These are phyloP conservation scores for Fusarium brevicatenulatum DNA, from an alignment of 2,329 filamentous ascomycete species.

Conservation along the genomic window DNA sequence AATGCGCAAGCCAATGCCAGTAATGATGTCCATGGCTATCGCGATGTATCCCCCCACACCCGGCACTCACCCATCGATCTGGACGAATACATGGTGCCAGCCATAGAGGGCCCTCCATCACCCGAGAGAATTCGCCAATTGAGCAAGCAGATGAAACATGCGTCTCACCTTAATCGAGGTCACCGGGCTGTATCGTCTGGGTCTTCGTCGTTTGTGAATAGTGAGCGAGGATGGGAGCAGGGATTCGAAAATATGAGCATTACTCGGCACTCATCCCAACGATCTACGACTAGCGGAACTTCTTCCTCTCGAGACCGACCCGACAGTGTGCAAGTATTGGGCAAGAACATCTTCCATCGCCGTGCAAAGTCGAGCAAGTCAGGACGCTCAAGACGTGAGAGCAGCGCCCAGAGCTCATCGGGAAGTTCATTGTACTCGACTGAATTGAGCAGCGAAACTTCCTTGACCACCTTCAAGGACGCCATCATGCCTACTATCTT, in stretches of 20 bases:
- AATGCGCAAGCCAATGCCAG: constrained; percentile 21
- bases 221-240: constrained; percentile 62
- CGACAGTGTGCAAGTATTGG: constrained; percentile 69
- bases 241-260: constrained; percentile 59
- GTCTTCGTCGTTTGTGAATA: constrained; percentile 60
- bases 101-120: constrained; percentile 70
- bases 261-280: constrained; percentile 66
- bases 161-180: constrained; percentile 54
- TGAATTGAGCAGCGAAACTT: constrained; percentile 53
- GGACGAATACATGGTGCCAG: constrained; percentile 63
- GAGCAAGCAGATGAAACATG: constrained; percentile 67
- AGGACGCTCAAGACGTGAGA: constrained; percentile 56
- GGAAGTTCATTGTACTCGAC: constrained; percentile 60
- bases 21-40: constrained; percentile 18
- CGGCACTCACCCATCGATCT: constrained; percentile 41
- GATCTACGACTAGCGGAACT: constrained; percentile 64
- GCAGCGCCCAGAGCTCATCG: constrained; percentile 59
- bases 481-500: constrained; percentile 63
- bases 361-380: constrained; percentile 58
- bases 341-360: constrained; percentile 68
- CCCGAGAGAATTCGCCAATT: constrained; percentile 68
- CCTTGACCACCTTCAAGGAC: constrained; percentile 52
- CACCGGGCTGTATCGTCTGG: constrained; percentile 61
- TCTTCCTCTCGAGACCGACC: constrained; percentile 63
- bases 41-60: constrained; percentile 26